Base-by-base conservation (phyloP, 805 yeast species). In the Candida sonorensis region DNA sequence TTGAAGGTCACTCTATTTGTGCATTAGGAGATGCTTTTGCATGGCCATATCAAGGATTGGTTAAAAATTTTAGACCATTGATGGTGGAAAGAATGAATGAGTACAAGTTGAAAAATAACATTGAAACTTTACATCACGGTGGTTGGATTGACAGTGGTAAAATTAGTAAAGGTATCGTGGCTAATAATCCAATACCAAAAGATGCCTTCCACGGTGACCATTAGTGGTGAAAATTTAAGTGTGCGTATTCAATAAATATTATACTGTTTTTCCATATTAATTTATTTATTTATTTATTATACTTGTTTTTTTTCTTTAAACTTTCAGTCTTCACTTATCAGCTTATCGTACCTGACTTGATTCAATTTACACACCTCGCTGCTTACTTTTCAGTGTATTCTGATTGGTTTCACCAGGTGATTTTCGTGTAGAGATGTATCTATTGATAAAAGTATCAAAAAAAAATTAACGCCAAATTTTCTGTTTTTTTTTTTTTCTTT, bases 21-120 rank as follows among this genome's bases (percentile, higher is more conserved):
- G 95, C 94, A 20, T 69, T 84, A 53, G 95, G 95, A 38, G 95
- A 84, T 54, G 95, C 95, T 21, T 86, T 94, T 37, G 87, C 92
- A 19, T 84, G 95, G 95, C 95, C 95, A 27, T 72, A 85, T 41
- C 94, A 85, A 64, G 95, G 95, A 37, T 72, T 84, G 45, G 81
- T 85, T 48, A 79, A 81, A 59, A 79, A 82, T 44, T 84, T 85
- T 72, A 74, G 85, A 57, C 94, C 94, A 11, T 75, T 76, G 44
- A 76, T 84, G 72, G 77, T 77, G 49, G 84, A 78, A 40, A 75
- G 88, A 63, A 78, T 85, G 52, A 66, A 72, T 42, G 61, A 80
- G 50, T 85, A 67, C 66, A 66, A 73, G 43, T 57, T 55, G 16
- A 55, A 64, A 39, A 59, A 66, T 30, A 70, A 73, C 1, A 40